Evolutionary conservation across 2,329 filamentous ascomycete genomes (phyloP), one percentile per base, ranked within the genome.

Genomic region (Aspergillus caelatus): DNA sequence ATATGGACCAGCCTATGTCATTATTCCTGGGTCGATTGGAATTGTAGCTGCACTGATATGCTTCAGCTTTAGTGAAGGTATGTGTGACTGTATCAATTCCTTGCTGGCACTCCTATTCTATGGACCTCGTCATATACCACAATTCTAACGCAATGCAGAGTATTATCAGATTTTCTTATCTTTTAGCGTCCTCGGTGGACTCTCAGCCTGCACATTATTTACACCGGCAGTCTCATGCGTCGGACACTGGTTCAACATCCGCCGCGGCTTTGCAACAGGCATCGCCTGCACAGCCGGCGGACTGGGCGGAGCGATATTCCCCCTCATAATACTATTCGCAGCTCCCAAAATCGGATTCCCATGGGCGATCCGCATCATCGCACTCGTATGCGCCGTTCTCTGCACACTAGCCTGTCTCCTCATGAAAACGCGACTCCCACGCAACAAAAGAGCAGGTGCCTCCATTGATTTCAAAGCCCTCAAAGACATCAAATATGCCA

Each of bases 141-240:
- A n/a, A 26, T 3, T 10, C 61, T 75, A 14, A 68, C 65, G 1
- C 59, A 50, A 58, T 1, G 1, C 26, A 75, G 72, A 77, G 61
- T 79, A 77, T 59, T 78, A 77, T 58, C 76, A 78, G 23, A 72
- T 78, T n/a, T 73, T 78, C 57, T 68, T 78, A 8, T 74, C 72
- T 1, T 77, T 79, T 56, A 71, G 74, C 9, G 69, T 78, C 1
- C 68, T 79, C 11, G 75, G 73, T 0, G 76, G 76, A 3, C 61
- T 78, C n/a, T 73, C 72, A 3, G 68, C 72, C 1, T 73, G 69
- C 48, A 65, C 69, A 0, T 66, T 78, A 9, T 75, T 77, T 39
- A 78, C 73, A 0, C 74, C 76, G 0, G 65, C 72, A 1, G 56
- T 79, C 6, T 65, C 74, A 9, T 66, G 65, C 9, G 69, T 78